These are phyloP conservation scores for Suhomyces yuchorum DNA, from an alignment of 1,139 yeast species.

Conservation along the genomic window DNA sequence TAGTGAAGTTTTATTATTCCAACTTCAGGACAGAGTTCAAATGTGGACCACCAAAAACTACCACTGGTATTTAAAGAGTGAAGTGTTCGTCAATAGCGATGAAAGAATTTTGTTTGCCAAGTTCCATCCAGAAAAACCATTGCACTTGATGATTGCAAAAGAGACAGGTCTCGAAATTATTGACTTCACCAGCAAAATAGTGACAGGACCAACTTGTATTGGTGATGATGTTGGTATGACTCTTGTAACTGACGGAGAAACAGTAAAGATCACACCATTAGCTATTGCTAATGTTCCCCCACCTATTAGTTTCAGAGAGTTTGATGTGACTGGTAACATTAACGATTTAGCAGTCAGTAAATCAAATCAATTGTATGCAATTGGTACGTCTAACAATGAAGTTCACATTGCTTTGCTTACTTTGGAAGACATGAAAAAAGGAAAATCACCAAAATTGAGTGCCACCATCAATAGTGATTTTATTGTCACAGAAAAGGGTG, in stretches of 20 bases:
- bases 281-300: constrained; percentile 92
- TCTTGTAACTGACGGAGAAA: constrained; percentile 76
- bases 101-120: constrained; percentile 51
- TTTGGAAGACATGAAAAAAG: constrained; percentile 36
- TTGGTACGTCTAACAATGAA: constrained; percentile 46
- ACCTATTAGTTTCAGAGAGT: constrained; percentile 77
- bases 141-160: constrained; percentile 68
- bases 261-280: constrained; percentile 79
- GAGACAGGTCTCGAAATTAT: constrained; percentile 55
- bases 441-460: constrained; percentile 50
- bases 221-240: constrained; percentile 80
- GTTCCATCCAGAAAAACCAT: constrained; percentile 92
- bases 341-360: constrained; percentile 65
- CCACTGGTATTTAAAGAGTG: constrained; percentile 94
- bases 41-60: constrained; percentile 92
- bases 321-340: constrained; percentile 52
- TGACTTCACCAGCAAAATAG: constrained; percentile 66
- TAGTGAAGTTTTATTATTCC: constrained; percentile 77
- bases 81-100: constrained; percentile 42
- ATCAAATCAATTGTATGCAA: constrained; percentile 62
- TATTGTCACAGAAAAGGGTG: constrained; percentile 38
- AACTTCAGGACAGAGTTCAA: constrained; percentile 62
- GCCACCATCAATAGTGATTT: constrained; percentile 33
- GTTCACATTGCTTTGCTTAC: constrained; percentile 26
- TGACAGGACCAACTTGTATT: constrained; percentile 66